Percentiles rank a stretch among this genome's conserved stretches.
These are phyloP conservation scores for Lonicera japonica DNA, from an alignment of 129 eudicot species.

Conservation along the genomic window DNA sequence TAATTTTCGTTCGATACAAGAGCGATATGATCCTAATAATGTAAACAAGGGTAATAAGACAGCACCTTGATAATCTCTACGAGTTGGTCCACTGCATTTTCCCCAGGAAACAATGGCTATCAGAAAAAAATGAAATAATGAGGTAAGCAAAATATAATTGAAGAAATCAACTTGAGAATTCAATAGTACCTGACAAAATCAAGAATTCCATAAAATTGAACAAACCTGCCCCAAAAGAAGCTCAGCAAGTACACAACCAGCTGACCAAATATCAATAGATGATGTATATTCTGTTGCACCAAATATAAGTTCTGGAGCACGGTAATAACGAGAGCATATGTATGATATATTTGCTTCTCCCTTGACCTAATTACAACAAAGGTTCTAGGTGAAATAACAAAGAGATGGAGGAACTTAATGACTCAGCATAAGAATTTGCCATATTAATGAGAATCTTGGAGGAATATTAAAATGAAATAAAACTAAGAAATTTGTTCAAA, in stretches of 20 bases:
- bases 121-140: not conserved
- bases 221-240: constrained; percentile 90
- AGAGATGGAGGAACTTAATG: not conserved
- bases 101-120: constrained; percentile 97
- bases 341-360: constrained; percentile 92
- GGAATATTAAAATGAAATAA: no score
- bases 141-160: not conserved
- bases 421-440: no score
- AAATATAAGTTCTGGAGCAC: constrained; percentile 94
- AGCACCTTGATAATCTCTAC: constrained; percentile 88
- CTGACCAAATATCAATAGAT: constrained; percentile 95
- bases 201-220: constrained; percentile 5
- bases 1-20: not conserved
- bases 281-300: constrained; percentile 90
- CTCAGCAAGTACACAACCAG: constrained; percentile 98
- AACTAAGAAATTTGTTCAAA: no score
- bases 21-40: no score
- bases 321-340: constrained; percentile 88
- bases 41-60: not conserved
- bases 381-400: not conserved
- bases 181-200: not conserved
- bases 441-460: not conserved
- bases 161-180: no score
- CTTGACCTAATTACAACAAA: constrained; percentile 44
- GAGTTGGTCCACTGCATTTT: constrained; percentile 93